phyloP scores from a whole-genome alignment of 2,329 filamentous ascomycete genomes.

The Exophiala dermatitidis region DNA sequence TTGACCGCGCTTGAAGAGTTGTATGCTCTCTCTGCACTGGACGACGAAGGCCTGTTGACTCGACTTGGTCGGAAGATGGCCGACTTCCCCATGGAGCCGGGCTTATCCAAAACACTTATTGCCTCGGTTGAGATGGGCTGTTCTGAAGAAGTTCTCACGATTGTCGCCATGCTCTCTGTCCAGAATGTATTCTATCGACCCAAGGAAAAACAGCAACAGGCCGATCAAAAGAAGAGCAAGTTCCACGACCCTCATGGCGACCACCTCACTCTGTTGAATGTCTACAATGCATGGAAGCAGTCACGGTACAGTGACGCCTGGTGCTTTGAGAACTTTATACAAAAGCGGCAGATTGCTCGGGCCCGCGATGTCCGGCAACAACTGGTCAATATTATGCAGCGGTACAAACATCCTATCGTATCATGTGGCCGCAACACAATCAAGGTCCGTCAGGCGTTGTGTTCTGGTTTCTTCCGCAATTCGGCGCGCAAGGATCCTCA shows the following conservation, averaged over 20 bases:
- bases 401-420: slow-evolving; percentile 73
- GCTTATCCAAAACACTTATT: slow-evolving; percentile 83
- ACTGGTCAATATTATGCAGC: slow-evolving; percentile 85
- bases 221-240: slow-evolving; percentile 94
- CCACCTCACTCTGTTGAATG: slow-evolving; percentile 88
- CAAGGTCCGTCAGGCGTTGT: slow-evolving; percentile 80
- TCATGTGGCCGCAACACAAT: slow-evolving; percentile 83
- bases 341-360: slow-evolving; percentile 78
- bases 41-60: slow-evolving; percentile 91
- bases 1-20: slow-evolving; percentile 90
- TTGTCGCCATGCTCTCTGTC: slow-evolving; percentile 88
- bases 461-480: slow-evolving; percentile 92
- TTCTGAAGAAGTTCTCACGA: slow-evolving; percentile 87
- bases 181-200: slow-evolving; percentile 87
- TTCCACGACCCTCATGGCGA: slow-evolving; percentile 95
- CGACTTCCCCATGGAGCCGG: slow-evolving; percentile 95
- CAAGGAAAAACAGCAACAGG: slow-evolving; percentile 93
- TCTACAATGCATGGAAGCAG: slow-evolving; percentile 95
- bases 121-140: slow-evolving; percentile 79
- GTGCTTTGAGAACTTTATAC: slow-evolving; percentile 98
- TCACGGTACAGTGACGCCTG: slow-evolving; percentile 75
- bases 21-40: slow-evolving; percentile 82
- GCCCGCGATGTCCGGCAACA: slow-evolving; percentile 91
- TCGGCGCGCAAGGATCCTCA: slow-evolving; percentile 89
- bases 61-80: slow-evolving; percentile 93